Percentiles rank a stretch among this genome's conserved stretches.
phyloP scores from a whole-genome alignment of 441 rosid genomes.

The Jatropha multifida region DNA sequence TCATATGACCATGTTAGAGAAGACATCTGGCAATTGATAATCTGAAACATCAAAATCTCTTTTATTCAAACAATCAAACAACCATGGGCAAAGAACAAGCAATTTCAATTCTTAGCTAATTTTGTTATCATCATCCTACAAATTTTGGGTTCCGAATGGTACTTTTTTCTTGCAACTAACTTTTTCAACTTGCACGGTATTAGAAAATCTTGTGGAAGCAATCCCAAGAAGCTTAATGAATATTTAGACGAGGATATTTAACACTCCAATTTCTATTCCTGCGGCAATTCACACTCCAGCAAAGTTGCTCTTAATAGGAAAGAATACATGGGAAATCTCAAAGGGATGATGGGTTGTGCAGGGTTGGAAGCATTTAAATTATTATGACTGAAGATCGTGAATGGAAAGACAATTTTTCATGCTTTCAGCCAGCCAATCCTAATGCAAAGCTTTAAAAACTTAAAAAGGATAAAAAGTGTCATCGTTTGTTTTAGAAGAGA shows the following conservation, averaged over 20 bases:
- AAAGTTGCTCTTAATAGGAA: not conserved
- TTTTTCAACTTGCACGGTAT: not conserved
- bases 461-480: not conserved
- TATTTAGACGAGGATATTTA: not conserved
- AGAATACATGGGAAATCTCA: not conserved
- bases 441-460: slow-evolving; percentile 7
- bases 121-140: not conserved
- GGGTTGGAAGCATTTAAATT: not conserved
- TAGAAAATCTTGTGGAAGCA: not conserved
- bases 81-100: not conserved
- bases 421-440: not conserved
- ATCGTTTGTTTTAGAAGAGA: not conserved
- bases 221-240: not conserved
- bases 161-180: not conserved
- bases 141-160: not conserved
- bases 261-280: not conserved
- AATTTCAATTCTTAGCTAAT: not conserved
- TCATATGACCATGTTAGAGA: not conserved
- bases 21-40: not conserved
- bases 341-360: not conserved
- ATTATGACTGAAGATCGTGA: not conserved
- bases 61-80: not conserved
- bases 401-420: not conserved
- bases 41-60: not conserved
- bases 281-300: not conserved